Base-by-base conservation (phyloP, 345 rosid species). In the Eucalyptus brandiana region DNA sequence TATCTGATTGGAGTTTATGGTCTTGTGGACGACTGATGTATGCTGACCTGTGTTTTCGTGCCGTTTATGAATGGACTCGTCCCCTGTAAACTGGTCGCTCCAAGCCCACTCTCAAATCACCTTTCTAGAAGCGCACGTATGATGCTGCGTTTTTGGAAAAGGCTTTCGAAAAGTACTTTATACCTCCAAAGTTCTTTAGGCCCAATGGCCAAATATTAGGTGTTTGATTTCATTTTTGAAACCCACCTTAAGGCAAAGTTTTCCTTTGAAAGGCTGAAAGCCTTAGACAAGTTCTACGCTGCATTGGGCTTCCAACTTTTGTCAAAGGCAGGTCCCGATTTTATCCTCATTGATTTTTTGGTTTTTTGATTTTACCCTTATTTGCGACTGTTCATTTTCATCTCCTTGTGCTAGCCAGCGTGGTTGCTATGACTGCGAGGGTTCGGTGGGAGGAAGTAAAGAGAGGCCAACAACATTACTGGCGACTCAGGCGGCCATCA, bases 401-500 rank as follows among this genome's bases (percentile, higher is more conserved):
- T 53, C 56, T 53, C 56, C 56, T 53, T 53, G 56, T 0, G 10
- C 24, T 53, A 51, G 56, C 56, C 1, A 0, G 9, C 9, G 1
- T 51, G 23, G 23, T 51, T 51, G 56, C 2, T 51, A 0, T 53
- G 56, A 24, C 24, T 53, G 2, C 10, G 1, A 53, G 4, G 9
- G 24, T 18, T 53, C 2, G 24, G 21, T 1, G 7, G 2, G 10
- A 0, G 9, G 56, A 53, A 53, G 56, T 53, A 18, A 53, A 53
- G 24, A 53, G 56, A 53, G 56, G 24, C 56, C 23, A 7, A 7
- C 56, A 0, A 7, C 56, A 53, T 53, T 0, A 53, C 9, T 0
- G 0, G 9, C 0, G 2, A 53, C 56, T 0, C 2, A 53, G 2
- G 56, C 1, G 1, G 4, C 56, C 9, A 0, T 53, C 2, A 0